phyloP scores from a whole-genome alignment of 179 eudicot species.

The Beta macrorhiza region DNA sequence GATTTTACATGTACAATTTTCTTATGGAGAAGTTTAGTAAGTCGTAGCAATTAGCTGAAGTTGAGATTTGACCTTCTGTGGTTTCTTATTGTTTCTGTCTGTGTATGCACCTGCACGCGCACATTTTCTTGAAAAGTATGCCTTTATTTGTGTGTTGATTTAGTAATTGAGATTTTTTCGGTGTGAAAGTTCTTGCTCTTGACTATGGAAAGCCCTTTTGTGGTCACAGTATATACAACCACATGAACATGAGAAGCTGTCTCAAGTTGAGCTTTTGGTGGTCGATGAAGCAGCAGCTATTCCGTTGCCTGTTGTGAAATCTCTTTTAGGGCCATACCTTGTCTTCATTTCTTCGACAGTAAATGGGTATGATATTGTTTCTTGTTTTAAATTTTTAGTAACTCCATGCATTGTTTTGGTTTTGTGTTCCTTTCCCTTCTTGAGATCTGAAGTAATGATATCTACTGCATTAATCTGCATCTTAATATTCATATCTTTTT shows the following conservation, averaged over 20 bases:
- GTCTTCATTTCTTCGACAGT: constrained; percentile 95
- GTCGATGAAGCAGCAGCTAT: constrained; percentile 98
- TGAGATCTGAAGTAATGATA: background rate
- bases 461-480: background rate
- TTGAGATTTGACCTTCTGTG: background rate
- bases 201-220: background rate
- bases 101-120: background rate
- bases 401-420: background rate
- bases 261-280: constrained; percentile 93
- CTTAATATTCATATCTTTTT: background rate
- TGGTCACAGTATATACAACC: constrained; percentile 80
- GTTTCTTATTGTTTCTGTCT: background rate
- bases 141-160: background rate
- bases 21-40: background rate
- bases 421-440: background rate
- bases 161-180: background rate
- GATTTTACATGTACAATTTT: background rate
- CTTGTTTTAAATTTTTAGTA: constrained; percentile 1
- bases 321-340: constrained; percentile 87
- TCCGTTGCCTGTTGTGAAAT: constrained; percentile 84
- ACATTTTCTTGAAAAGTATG: background rate
- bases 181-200: background rate
- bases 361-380: constrained; percentile 58
- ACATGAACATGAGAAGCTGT: constrained; percentile 76
- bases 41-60: background rate